Evolutionary conservation across 495 filamentous ascomycete species (phyloP), one percentile per base, ranked within the genome.

Genomic region (Schizothecium vesticola): DNA sequence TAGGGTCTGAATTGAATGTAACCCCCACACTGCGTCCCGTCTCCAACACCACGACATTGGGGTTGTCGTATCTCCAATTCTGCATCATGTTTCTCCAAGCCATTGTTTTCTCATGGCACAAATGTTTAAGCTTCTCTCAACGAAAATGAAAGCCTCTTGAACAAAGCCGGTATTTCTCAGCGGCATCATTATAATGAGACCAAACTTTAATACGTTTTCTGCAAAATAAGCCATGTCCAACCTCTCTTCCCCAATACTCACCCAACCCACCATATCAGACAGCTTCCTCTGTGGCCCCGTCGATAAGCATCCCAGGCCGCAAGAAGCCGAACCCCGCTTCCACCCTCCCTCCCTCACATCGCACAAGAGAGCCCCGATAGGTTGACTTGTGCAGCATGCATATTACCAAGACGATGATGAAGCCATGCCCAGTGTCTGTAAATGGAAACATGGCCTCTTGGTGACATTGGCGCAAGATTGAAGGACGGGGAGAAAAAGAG

Each of bases 321-420:
- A 10, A 23, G 31, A 66, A 66, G 56, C 65, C 65, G 65, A 23
- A 66, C 51, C 64, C 51, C 43, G 43, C 43, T 51, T n/a, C 19
- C 16, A 51, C 43, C 56, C n/a, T 21, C 65, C 24, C 13, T 7
- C 65, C 24, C 13, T 7, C 56, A 21, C 8, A 12, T 56, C 26
- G 26, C n/a, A 21, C 24, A 59, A 6, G 58, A 9, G 43, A 51
- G 43, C 0, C 7, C n/a, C 43, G 16, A 51, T 51, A 51, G 43
- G 43, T 51, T n/a, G 43, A n/a, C 43, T 29, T 25, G 16, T 19
- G 24, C 43, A 31, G 23, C 10, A 22, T 12, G 31, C 16, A 22
- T 61, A 56, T 66, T 60, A 66, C 65, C 59, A 66, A 66, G 65
- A 28, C 8, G 65, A 66, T 66, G 65, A 66, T 66, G 65, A 66